Evolutionary conservation across 805 yeast genomes (phyloP).

Genomic region (Schwanniomyces occidentalis): DNA sequence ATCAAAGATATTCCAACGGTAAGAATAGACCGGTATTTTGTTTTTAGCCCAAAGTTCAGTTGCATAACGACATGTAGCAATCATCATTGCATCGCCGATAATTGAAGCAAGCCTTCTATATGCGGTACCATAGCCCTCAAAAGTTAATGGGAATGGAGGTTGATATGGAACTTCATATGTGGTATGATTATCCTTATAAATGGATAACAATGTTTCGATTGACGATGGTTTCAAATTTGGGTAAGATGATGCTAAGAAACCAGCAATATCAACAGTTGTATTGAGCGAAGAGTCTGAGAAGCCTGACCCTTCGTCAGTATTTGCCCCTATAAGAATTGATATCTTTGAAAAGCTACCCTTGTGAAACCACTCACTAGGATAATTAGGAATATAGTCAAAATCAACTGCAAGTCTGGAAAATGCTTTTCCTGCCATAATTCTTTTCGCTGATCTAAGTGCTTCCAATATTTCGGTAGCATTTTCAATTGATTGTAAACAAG

Average conservation of each 20-base stretch:
- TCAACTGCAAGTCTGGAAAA: background rate
- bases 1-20: slow-evolving; percentile 4
- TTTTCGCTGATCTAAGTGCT: background rate
- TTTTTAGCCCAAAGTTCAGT: slow-evolving; percentile 2
- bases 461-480: background rate
- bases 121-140: slow-evolving; percentile 3
- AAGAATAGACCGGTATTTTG: slow-evolving; percentile 1
- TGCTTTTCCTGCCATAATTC: background rate
- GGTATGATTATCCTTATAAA: slow-evolving; percentile 1
- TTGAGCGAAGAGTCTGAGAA: background rate
- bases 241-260: background rate
- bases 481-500: slow-evolving; percentile 1
- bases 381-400: slow-evolving; percentile 2
- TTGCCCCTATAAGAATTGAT: slow-evolving; percentile 6
- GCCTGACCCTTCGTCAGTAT: slow-evolving; percentile 4
- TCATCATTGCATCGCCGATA: slow-evolving; percentile 2
- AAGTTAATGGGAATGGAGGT: slow-evolving; percentile 1
- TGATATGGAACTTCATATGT: background rate
- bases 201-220: background rate
- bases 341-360: slow-evolving; percentile 2
- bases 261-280: background rate
- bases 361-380: slow-evolving; percentile 1
- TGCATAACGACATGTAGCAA: background rate
- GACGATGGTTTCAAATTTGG: background rate
- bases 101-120: slow-evolving; percentile 2